These are phyloP conservation scores for Calocybe gangraenosa DNA, from an alignment of 768 basidiomycete genomes.

Conservation along the genomic window DNA sequence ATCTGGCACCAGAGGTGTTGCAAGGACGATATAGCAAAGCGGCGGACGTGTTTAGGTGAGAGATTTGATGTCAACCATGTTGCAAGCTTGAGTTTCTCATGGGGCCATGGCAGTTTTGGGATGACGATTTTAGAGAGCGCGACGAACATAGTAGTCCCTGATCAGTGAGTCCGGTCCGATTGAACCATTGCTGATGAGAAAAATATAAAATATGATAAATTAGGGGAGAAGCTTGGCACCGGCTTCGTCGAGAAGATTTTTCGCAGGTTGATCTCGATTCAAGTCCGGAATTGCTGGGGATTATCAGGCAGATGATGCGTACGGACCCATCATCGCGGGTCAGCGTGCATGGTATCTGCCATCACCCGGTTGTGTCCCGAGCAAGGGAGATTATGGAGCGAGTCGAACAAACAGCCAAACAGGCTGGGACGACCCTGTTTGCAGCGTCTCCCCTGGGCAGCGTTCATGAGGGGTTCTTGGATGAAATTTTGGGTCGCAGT, in stretches of 20 bases:
- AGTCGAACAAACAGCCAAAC: conserved; percentile 30
- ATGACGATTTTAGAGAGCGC: conserved; percentile 95
- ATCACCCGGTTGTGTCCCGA: conserved; percentile 60
- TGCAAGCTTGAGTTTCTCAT: conserved; percentile 35
- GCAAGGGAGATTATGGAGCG: conserved; percentile 63
- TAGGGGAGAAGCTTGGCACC: conserved; percentile 94
- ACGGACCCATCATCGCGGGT: conserved; percentile 61
- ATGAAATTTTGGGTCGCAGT: conserved; percentile 46
- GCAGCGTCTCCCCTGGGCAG: conserved; percentile 58
- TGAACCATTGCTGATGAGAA: conserved; percentile 12
- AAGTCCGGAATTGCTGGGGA: conserved; percentile 59
- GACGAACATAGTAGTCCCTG: conserved; percentile 94
- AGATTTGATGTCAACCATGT: conserved; percentile 23
- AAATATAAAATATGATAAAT: conserved; percentile 20
- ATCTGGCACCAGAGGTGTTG: conserved; percentile 94
- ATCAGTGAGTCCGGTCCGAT: conserved; percentile 65
- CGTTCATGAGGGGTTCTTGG: conserved; percentile 59
- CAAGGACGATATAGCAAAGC: conserved; percentile 89
- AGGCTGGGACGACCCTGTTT: conserved; percentile 39
- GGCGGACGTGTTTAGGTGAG: conserved; percentile 96
- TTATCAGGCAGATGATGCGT: conserved; percentile 78
- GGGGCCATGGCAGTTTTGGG: conserved; percentile 65
- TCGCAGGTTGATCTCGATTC: conserved; percentile 71
- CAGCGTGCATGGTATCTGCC: conserved; percentile 50
- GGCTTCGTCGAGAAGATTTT: conserved; percentile 88